Percentiles rank a stretch among this genome's conserved stretches.
Conservation (phyloP, 257 asterid genomes). For the Forsythia viridissima region DNA sequence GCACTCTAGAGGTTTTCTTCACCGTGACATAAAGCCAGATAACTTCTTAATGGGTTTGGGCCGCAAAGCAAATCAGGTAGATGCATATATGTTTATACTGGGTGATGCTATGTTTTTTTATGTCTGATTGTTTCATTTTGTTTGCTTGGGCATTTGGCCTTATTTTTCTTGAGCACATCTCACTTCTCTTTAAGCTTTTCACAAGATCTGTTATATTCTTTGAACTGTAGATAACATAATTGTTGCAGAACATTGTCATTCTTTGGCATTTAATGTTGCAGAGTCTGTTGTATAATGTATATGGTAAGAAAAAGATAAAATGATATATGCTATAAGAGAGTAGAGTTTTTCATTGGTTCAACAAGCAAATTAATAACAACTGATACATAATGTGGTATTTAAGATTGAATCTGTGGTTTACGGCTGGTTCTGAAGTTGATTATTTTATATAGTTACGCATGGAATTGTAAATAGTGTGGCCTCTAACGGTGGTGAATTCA, state of each 20-base stretch:
- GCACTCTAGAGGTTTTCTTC: constrained; percentile 98
- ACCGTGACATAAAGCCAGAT: constrained; percentile 98
- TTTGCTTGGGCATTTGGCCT: neutral
- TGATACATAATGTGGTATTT: neutral
- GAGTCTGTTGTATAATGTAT: neutral
- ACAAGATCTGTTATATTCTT: neutral
- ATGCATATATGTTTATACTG: neutral
- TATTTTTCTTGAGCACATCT: neutral
- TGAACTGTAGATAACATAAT: neutral
- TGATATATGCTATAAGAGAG: neutral
- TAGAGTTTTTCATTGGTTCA: neutral
- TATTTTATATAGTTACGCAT: neutral
- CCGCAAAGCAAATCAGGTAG: constrained; percentile 97
- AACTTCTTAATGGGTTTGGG: constrained; percentile 98
- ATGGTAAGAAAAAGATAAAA: neutral
- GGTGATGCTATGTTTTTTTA: neutral
- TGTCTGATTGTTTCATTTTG: constrained; percentile 20
- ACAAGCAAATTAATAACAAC: neutral
- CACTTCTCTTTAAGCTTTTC: neutral
- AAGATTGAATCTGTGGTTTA: neutral
- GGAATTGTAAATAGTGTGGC: neutral
- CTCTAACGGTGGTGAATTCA: neutral
- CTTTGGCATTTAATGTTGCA: neutral
- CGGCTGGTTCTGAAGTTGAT: neutral
- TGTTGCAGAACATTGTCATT: neutral